Evolutionary conservation across 2,329 filamentous ascomycete genomes (phyloP), one percentile per base, ranked within the genome.

Genomic region (Plectosphaerella sp.): DNA sequence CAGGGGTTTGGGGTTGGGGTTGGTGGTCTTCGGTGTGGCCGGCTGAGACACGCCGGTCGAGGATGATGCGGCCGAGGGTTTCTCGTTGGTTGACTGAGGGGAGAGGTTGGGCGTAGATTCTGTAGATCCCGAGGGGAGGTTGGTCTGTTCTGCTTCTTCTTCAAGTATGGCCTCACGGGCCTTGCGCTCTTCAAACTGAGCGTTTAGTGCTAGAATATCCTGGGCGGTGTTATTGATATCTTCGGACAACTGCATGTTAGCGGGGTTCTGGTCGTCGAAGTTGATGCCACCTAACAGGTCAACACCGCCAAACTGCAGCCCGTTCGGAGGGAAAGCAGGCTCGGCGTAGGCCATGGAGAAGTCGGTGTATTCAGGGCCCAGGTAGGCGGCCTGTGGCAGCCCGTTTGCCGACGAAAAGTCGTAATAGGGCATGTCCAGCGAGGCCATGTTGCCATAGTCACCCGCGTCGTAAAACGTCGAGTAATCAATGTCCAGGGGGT

Each of bases 401-500:
- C 47, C 45, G 7, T 50, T 46, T 10, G 52, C 37, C 6, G 52
- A 54, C 22, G 52, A 52, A 9, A 48, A 63, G 46, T 61, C 59
- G 35, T 59, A 54, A 11, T 64, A 65, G 6, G 72, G 55, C 20
- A 76, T 56, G 55, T 73, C 70, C 47, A 73, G 61, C 48, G 72
- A 70, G 42, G 66, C 64, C 24, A 70, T 50, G 54, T 64, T 63
- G 15, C 59, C 52, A 20, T 59, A 51, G 53, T 58, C 58, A 39
- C 64, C 56, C 41, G 41, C 10, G 46, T 64, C 62, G 14, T 74
- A 59, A 53, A 74, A 70, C 24, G 63, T 47, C 5, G 55, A 65
- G 7, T 74, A 57, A 47, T 63, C 65, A 4, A 68, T 56, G 35
- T 69, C 67, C 48, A 67, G 57, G 49, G 51, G 54, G 49, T 50